Base-by-base conservation (phyloP, 352 stramenopile genomes). In the Phytophthora fragariaefolia region DNA sequence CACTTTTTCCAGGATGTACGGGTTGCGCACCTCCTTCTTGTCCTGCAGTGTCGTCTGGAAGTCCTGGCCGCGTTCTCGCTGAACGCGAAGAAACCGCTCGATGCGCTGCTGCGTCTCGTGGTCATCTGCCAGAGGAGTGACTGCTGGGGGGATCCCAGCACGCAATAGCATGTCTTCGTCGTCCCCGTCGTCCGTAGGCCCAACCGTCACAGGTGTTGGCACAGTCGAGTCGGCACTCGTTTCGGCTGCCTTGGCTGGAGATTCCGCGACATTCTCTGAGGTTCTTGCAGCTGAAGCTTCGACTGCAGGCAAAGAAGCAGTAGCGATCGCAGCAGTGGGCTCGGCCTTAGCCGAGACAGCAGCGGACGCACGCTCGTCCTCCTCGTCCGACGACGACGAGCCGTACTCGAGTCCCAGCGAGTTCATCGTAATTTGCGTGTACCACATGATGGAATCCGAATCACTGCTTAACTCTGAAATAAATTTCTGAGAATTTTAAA, bases 11-110 rank as follows among this genome's bases (percentile, higher is more conserved):
- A 96, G 71, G 59, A 96, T 93, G 73, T 93, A 92, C 26, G 89
- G 89, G 71, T 96, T 96, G 50, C 78, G 77, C 45, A 96, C 87
- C 54, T 96, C 89, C 58, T 93, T 93, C 70, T 93, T 92, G 54
- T 74, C 81, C 63, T 86, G 82, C 45, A 95, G 66, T 23, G 77
- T 89, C 45, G 73, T 73, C 69, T 91, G 83, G 66, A 95, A 95
- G 49, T 84, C 69, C 38, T 80, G 71, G 1, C 66, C 66, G 4
- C 66, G 63, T 58, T 82, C 69, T 12, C 45, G 55, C 53, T 85
- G 80, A 24, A 83, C 56, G 6, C 66, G 56, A 4, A 94, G 50
- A 45, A 91, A 91, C 38, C 74, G 69, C 43, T 83, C 77, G 62
- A 94, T 91, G 56, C 85, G 85, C 69, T 83, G 80, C 59, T 92